A percentile compares a stretch with the other conserved stretches of the same genome.
These are phyloP conservation scores for Obelidium mucronatum DNA, from an alignment of 192 early-diverging fungal genomes.

Conservation along the genomic window DNA sequence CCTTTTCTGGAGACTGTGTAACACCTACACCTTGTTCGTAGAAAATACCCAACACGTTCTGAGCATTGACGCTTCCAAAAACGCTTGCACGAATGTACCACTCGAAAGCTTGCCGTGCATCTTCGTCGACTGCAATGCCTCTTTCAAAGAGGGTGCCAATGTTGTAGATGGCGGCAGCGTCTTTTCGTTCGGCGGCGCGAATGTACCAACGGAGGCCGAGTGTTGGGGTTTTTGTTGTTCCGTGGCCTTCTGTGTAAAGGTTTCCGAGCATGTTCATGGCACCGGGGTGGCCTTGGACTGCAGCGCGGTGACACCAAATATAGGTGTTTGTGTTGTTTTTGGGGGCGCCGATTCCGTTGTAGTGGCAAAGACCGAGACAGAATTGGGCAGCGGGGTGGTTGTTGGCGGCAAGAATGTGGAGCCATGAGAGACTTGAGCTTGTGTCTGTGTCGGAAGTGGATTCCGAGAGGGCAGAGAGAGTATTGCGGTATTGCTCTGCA, in stretches of 20 bases:
- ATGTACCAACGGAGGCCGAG: constrained; percentile 68
- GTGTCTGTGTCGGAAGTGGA: neutral
- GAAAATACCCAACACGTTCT: constrained; percentile 59
- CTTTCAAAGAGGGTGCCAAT: constrained; percentile 63
- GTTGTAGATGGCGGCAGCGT: constrained; percentile 63
- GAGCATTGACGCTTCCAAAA: constrained; percentile 53
- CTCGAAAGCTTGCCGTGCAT: constrained; percentile 42
- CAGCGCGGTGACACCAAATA: constrained; percentile 54
- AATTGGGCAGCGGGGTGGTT: constrained; percentile 57
- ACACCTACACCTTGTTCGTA: constrained; percentile 58
- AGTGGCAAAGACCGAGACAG: constrained; percentile 58
- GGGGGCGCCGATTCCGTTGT: constrained; percentile 58
- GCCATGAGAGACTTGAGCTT: constrained; percentile 39
- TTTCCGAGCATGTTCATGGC: constrained; percentile 70
- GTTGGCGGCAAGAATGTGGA: constrained; percentile 45
- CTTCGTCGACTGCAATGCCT: constrained; percentile 54
- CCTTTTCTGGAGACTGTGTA: constrained; percentile 31
- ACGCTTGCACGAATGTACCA: constrained; percentile 59
- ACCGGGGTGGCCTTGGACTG: constrained; percentile 51
- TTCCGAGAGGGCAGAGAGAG: neutral
- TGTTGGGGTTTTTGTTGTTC: constrained; percentile 62
- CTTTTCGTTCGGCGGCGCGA: constrained; percentile 54
- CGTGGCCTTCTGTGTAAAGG: constrained; percentile 80
- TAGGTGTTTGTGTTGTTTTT: constrained; percentile 49
- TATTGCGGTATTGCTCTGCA: constrained; percentile 41